phyloP scores from a whole-genome alignment of 352 stramenopile genomes.

The Pythium vanterpoolii region DNA sequence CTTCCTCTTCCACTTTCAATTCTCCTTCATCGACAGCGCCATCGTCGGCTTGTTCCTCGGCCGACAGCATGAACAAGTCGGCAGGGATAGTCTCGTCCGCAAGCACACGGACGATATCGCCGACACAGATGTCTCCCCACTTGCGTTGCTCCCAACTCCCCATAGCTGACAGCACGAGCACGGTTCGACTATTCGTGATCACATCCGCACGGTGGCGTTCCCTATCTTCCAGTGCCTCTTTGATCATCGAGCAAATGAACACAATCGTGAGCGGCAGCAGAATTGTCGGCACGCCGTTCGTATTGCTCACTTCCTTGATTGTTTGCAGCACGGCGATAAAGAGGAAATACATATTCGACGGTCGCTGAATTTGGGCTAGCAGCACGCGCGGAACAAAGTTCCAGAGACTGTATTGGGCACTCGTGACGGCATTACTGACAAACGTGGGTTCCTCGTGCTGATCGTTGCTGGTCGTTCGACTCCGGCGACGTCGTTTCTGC shows the following conservation, averaged over 20 bases:
- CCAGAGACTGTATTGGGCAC: constrained; percentile 77
- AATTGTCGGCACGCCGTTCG: constrained; percentile 78
- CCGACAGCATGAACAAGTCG: constrained; percentile 66
- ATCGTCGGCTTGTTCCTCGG: constrained; percentile 45
- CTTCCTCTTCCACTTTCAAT: constrained; percentile 7
- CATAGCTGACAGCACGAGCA: constrained; percentile 41
- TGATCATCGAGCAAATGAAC: constrained; percentile 78
- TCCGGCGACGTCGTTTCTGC: constrained; percentile 1
- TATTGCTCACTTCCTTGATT: constrained; percentile 84
- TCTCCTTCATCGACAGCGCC: constrained; percentile 20
- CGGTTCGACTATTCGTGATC: constrained; percentile 64
- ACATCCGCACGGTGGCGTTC: constrained; percentile 70
- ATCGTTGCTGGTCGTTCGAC: constrained; percentile 19
- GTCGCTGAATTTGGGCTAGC: constrained; percentile 65
- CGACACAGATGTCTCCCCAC: constrained; percentile 73
- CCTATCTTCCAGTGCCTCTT: constrained; percentile 80
- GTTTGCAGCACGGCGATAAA: constrained; percentile 83
- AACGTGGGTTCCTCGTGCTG: constrained; percentile 26
- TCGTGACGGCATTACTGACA: constrained; percentile 67
- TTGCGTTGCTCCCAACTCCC: constrained; percentile 47
- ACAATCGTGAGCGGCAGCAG: constrained; percentile 70
- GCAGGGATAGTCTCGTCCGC: constrained; percentile 63
- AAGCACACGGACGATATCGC: constrained; percentile 76
- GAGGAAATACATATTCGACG: constrained; percentile 85
- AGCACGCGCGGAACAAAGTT: constrained; percentile 78